phyloP scores from a whole-genome alignment of 495 filamentous ascomycete genomes.

The Aspergillus coremiiformis region DNA sequence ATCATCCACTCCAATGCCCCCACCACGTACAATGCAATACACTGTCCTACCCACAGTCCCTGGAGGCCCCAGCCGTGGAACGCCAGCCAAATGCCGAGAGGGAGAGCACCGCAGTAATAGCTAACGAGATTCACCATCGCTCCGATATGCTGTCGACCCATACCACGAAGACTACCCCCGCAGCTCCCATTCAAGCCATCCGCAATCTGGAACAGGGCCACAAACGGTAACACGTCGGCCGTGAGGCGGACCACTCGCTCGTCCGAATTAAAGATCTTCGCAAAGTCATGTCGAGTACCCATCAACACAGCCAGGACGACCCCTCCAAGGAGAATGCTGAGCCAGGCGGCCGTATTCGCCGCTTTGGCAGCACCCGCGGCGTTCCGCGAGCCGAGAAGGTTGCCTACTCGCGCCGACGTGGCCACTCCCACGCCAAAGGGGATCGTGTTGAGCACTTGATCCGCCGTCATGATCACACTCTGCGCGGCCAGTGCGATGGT shows the following conservation, averaged over 20 bases:
- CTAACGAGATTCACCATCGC: constrained; percentile 83
- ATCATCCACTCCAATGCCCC: constrained; percentile 74
- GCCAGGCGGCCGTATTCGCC: constrained; percentile 69
- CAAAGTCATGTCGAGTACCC: constrained; percentile 67
- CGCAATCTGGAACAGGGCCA: constrained; percentile 91
- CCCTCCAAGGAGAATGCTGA: constrained; percentile 62
- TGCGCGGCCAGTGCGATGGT: constrained; percentile 81
- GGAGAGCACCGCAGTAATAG: constrained; percentile 82
- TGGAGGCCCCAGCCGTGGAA: constrained; percentile 84
- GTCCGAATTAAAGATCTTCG: constrained; percentile 79
- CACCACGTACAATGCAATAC: constrained; percentile 80
- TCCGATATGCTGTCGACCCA: constrained; percentile 84
- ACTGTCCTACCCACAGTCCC: constrained; percentile 85
- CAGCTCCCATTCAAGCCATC: constrained; percentile 84
- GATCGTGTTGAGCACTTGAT: constrained; percentile 88
- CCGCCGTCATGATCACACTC: constrained; percentile 89
- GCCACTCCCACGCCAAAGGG: constrained; percentile 89
- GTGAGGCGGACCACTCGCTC: constrained; percentile 65
- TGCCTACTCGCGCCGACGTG: constrained; percentile 71
- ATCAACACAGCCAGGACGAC: constrained; percentile 67
- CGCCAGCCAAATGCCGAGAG: constrained; percentile 77
- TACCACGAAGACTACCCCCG: constrained; percentile 73
- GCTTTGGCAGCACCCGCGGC: constrained; percentile 62
- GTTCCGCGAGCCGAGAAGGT: constrained; percentile 67
- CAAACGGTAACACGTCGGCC: constrained; percentile 75